A percentile compares a stretch with the other conserved stretches of the same genome.
Conservation (phyloP, 78 protist genomes). For the Blattamonas nauphoetae region DNA sequence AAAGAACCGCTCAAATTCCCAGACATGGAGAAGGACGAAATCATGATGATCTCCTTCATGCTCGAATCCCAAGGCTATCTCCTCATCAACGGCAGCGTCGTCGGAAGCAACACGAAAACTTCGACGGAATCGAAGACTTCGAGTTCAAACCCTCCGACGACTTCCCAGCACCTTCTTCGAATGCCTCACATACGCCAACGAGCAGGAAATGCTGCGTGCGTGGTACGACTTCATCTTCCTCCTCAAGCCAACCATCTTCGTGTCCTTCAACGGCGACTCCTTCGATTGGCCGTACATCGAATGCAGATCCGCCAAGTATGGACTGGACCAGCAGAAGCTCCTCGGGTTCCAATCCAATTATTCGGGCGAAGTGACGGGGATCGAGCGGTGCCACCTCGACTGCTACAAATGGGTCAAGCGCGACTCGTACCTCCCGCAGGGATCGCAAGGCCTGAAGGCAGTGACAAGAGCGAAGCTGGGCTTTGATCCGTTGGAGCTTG, state of each 20-base stretch:
- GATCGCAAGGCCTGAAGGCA: conserved; percentile 83
- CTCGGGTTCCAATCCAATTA: not conserved
- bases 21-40: conserved; percentile 50
- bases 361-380: conserved; percentile 49
- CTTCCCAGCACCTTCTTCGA: not conserved
- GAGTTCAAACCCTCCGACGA: not conserved
- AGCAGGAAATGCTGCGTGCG: not conserved
- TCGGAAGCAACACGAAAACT: no score
- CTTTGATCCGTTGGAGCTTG: conserved; percentile 92
- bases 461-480: conserved; percentile 84
- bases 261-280: conserved; percentile 95
- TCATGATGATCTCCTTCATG: conserved; percentile 96
- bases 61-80: conserved; percentile 40
- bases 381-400: conserved; percentile 75
- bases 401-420: conserved; percentile 94
- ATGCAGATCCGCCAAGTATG: conserved; percentile 50
- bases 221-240: not conserved
- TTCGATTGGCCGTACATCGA: conserved; percentile 99
- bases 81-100: not conserved
- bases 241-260: conserved; percentile 68
- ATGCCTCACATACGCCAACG: not conserved
- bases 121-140: not conserved
- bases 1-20: conserved; percentile 92
- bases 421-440: conserved; percentile 97
- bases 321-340: conserved; percentile 43